A percentile compares a stretch with the other conserved stretches of the same genome.
Evolutionary conservation across 169 alveolate species (phyloP).

Genomic region (Besnoitia besnoiti): DNA sequence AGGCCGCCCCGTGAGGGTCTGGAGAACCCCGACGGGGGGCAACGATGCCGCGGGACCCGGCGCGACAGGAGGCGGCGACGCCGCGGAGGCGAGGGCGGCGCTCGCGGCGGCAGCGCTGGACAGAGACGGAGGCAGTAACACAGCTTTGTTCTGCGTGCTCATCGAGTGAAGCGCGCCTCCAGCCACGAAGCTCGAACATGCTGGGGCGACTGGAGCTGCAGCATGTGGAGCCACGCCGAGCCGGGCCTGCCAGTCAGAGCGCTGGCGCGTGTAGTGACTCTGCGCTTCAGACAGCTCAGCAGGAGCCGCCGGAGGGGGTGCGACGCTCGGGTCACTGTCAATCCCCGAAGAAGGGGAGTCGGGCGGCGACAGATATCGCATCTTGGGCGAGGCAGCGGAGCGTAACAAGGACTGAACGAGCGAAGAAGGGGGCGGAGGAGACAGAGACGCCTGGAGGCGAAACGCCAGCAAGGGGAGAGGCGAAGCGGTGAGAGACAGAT

Average conservation of each 20-base stretch:
- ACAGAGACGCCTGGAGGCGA: too few relatives aligned
- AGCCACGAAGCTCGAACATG: constrained; percentile 40
- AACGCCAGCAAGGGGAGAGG: too few relatives aligned
- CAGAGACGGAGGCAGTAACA: constrained; percentile 40
- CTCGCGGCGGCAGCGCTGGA: background rate
- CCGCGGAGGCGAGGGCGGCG: background rate
- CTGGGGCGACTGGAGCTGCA: constrained; percentile 27
- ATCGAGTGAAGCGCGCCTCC: constrained; percentile 63
- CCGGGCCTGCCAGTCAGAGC: background rate
- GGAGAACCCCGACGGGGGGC: constrained; percentile 11
- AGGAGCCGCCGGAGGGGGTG: background rate
- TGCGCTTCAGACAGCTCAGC: constrained; percentile 17
- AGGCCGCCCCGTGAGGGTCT: background rate
- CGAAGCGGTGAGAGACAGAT: too few relatives aligned
- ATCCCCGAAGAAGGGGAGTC: constrained; percentile 35
- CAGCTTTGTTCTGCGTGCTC: constrained; percentile 56
- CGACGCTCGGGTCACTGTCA: background rate
- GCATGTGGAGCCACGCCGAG: background rate
- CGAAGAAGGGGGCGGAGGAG: background rate
- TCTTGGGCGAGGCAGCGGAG: background rate
- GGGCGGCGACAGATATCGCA: constrained; percentile 28
- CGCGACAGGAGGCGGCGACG: background rate
- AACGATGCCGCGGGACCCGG: background rate
- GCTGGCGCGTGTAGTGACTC: constrained; percentile 32
- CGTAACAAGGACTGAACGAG: background rate